These are phyloP conservation scores for Grammothele lineata DNA, from an alignment of 768 basidiomycete species.

Conservation along the genomic window DNA sequence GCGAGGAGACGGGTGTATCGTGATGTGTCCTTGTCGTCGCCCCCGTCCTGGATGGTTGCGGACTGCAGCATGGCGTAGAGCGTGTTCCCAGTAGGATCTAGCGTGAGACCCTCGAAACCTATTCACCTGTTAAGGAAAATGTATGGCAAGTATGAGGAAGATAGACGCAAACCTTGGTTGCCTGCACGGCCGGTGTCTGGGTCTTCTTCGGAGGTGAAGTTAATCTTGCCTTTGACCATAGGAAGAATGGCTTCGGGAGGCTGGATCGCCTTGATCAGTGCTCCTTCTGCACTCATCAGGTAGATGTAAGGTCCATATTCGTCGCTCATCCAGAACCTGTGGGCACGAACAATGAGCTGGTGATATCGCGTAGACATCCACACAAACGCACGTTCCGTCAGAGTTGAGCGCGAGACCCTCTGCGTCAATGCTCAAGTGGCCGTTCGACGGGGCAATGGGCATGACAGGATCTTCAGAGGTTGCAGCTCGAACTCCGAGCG, in stretches of 20 bases:
- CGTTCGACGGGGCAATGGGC: conserved; percentile 43
- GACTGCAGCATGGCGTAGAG: conserved; percentile 63
- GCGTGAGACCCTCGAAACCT: conserved; percentile 61
- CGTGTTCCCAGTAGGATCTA: conserved; percentile 40
- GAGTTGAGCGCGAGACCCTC: conserved; percentile 55
- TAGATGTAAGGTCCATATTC: conserved; percentile 71
- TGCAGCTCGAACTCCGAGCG: conserved; percentile 41
- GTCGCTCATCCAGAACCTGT: conserved; percentile 60
- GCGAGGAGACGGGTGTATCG: conserved; percentile 54
- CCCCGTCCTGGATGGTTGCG: conserved; percentile 63
- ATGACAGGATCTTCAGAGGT: conserved; percentile 26
- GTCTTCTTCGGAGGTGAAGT: conserved; percentile 47
- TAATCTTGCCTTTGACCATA: conserved; percentile 37
- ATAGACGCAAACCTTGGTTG: conserved; percentile 44
- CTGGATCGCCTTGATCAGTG: conserved; percentile 51
- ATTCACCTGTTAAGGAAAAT: no score
- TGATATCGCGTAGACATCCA: neutral
- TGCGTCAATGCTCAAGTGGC: conserved; percentile 49
- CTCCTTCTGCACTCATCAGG: conserved; percentile 41
- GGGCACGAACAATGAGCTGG: no score
- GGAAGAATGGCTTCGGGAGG: conserved; percentile 58
- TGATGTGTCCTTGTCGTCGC: conserved; percentile 39
- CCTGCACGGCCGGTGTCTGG: conserved; percentile 49
- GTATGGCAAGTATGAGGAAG: no score
- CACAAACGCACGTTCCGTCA: conserved; percentile 49